phyloP scores from a whole-genome alignment of 768 basidiomycete genomes.

The Boletellus emodensis region DNA sequence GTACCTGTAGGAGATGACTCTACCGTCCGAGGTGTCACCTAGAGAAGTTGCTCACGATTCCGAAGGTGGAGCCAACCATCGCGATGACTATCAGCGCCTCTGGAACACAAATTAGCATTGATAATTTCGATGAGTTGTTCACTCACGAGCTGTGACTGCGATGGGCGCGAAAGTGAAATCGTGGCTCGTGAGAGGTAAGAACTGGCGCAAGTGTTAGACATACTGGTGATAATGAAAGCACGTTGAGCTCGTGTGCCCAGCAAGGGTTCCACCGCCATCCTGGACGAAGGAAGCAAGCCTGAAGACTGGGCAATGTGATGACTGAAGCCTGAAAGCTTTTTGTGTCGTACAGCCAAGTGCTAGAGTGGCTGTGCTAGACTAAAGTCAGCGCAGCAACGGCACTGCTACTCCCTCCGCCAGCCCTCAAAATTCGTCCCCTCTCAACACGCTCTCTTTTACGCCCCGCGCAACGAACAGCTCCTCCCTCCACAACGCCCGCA shows the following conservation, averaged over 20 bases:
- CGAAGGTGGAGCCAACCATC: conserved; percentile 72
- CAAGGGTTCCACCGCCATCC: conserved; percentile 70
- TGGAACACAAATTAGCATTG: conserved; percentile 26
- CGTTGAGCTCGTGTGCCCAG: conserved; percentile 70
- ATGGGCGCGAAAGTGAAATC: background rate
- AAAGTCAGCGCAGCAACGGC: background rate
- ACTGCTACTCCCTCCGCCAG: background rate
- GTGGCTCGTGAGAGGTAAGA: conserved; percentile 6
- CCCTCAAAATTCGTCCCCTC: conserved; percentile 46
- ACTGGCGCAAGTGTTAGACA: conserved; percentile 21
- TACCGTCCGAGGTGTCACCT: background rate
- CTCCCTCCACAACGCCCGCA: conserved; percentile 59
- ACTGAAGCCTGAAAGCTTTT: background rate
- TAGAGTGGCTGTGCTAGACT: conserved; percentile 17
- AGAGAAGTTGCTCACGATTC: conserved; percentile 42
- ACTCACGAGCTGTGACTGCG: conserved; percentile 60
- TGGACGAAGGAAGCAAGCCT: conserved; percentile 17
- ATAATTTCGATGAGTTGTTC: background rate
- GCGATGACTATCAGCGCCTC: conserved; percentile 73
- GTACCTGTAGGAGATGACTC: conserved; percentile 41
- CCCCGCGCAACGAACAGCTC: conserved; percentile 48
- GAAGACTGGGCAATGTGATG: conserved; percentile 8
- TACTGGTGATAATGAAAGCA: conserved; percentile 69
- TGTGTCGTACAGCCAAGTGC: background rate
- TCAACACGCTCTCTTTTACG: conserved; percentile 43